These are phyloP conservation scores for Sphagnum magellanicum DNA, from an alignment of 228 moss, liverwort and hornwort genomes.

Conservation along the genomic window DNA sequence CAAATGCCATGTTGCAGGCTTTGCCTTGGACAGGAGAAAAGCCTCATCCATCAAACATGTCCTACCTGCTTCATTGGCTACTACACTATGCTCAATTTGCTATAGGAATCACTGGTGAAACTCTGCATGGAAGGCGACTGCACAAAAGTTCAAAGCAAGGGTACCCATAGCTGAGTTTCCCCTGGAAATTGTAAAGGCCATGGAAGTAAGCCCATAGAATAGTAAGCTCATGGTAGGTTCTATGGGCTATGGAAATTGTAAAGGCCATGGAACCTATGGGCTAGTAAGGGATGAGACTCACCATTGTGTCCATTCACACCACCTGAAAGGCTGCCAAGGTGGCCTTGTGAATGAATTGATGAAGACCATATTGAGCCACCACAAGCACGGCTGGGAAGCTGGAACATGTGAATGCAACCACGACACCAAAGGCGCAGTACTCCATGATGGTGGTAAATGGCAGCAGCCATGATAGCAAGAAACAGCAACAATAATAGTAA, in stretches of 20 bases:
- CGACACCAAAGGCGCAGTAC: constrained; percentile 41
- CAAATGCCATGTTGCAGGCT: too few relatives aligned
- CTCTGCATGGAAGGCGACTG: too few relatives aligned
- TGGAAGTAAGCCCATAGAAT: too few relatives aligned
- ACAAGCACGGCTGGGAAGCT: constrained; percentile 23
- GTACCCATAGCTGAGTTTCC: too few relatives aligned
- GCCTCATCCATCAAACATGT: neutral
- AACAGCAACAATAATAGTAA: constrained; percentile 50
- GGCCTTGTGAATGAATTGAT: constrained; percentile 42
- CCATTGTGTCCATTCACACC: constrained; percentile 48
- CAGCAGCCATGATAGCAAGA: constrained; percentile 34
- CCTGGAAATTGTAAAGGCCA: too few relatives aligned
- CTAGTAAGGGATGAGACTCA: constrained; percentile 17
- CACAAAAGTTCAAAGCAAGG: too few relatives aligned
- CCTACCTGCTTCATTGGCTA: neutral
- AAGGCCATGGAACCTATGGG: neutral
- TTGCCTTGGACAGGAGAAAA: too few relatives aligned
- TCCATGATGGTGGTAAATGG: constrained; percentile 42
- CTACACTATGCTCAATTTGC: too few relatives aligned
- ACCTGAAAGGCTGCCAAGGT: constrained; percentile 33
- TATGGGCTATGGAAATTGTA: too few relatives aligned
- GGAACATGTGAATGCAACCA: constrained; percentile 71
- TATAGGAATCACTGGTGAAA: too few relatives aligned
- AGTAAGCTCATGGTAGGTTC: too few relatives aligned
- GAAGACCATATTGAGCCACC: constrained; percentile 54